Evolutionary conservation across 306 rosid genomes (phyloP).

Genomic region (Sicyos edulis): DNA sequence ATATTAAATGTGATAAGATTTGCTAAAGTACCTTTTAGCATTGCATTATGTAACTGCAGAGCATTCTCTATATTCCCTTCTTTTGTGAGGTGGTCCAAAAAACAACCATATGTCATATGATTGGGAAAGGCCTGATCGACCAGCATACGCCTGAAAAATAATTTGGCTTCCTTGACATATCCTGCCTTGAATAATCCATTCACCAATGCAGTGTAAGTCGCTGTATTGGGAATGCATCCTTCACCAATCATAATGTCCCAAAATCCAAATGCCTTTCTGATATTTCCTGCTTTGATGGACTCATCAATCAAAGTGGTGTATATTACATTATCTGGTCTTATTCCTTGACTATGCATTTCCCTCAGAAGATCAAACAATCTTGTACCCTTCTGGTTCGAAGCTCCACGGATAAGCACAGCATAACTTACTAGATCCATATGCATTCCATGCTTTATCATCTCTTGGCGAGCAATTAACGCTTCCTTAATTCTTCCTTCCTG

Average conservation of each 20-base stretch:
- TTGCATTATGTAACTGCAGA: constrained; percentile 54
- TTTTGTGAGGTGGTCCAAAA: constrained; percentile 56
- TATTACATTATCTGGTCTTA: constrained; percentile 66
- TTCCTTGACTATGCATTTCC: constrained; percentile 56
- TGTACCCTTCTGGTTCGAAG: constrained; percentile 56
- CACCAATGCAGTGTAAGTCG: constrained; percentile 74
- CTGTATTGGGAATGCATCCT: constrained; percentile 69
- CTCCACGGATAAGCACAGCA: constrained; percentile 61
- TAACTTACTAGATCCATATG: constrained; percentile 79
- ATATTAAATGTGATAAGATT: constrained; percentile 72
- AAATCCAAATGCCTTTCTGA: constrained; percentile 49
- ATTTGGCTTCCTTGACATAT: constrained; percentile 52
- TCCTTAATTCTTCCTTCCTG: constrained; percentile 67
- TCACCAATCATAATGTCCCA: constrained; percentile 73
- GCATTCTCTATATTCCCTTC: constrained; percentile 81
- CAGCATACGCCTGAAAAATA: constrained; percentile 57
- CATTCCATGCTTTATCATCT: constrained; percentile 71
- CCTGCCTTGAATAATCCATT: constrained; percentile 82
- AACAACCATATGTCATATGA: constrained; percentile 71
- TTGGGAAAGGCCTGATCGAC: constrained; percentile 43
- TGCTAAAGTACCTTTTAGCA: constrained; percentile 57
- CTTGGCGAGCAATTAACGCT: constrained; percentile 58
- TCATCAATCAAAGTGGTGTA: constrained; percentile 83
- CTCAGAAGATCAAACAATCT: constrained; percentile 47
- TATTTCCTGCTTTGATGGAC: constrained; percentile 58